Base-by-base conservation (phyloP, 495 filamentous ascomycete genomes). In the Tuber melanosporum region DNA sequence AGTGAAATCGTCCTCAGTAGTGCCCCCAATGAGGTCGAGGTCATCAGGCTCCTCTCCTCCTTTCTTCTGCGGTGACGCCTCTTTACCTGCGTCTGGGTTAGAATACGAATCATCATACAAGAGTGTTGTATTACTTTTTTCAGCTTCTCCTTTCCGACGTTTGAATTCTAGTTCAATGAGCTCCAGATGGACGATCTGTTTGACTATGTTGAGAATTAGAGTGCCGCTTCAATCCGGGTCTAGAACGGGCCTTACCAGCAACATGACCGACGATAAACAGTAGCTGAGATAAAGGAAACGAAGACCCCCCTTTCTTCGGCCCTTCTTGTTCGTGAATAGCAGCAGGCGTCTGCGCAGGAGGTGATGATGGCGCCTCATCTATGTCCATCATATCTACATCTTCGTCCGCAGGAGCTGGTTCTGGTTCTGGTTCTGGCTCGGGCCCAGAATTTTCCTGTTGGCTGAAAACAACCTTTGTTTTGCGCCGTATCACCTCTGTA, bases 111-210 rank as follows among this genome's bases (percentile, higher is more conserved):
- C 70, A 49, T 76, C 73, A 79, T 74, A 39, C 4, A 8, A 47
- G 19, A 46, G 42, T 22, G 19, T 52, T 62, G 9, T 71, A 62
- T 73, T 84, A 84, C 81, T 91, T 85, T 95, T 97, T 84, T 98
- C 95, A 77, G 94, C 93, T 80, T 97, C 95, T 20, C 92, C 93
- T 85, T 98, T 99, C 74, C 94, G 88, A 42, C 94, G 90, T 85
- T 99, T 99, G 85, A 99, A 99, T 84, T 99, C 95, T 52, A 94
- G 89, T 83, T 99, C 95, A 85, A 93, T 94, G 3, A 98, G 88
- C 79, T 99, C 95, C n/a, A 99, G 88, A 84, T 99, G 96, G n/a
- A 99, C 95, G 76, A 98, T 99, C 81, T 99, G 95, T 84, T 99
- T 99, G 85, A 99, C 77, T 78, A 69, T 32, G 49, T 6, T 39